Conservation (phyloP, 371 early-diverging fungal species). For the Mucor lusitanicus region DNA sequence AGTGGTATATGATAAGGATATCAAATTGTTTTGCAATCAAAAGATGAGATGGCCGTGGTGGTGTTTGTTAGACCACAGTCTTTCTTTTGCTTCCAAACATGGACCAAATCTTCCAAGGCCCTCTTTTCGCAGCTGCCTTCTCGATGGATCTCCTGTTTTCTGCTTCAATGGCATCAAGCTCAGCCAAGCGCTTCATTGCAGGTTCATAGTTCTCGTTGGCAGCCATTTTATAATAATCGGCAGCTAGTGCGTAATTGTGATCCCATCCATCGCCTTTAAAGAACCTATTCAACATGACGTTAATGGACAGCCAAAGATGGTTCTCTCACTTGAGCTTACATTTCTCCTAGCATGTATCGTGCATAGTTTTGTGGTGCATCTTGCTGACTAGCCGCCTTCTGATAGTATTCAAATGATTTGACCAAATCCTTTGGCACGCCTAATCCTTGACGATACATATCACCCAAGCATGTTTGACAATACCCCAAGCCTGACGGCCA, state of each 20-base stretch:
- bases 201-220: constrained; percentile 46
- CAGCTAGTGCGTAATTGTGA: constrained; percentile 39
- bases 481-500: constrained; percentile 55
- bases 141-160: constrained; percentile 9
- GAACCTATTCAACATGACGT: constrained; percentile 30
- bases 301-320: background rate
- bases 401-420: constrained; percentile 48
- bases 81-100: constrained; percentile 19
- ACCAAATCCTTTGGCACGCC: constrained; percentile 44
- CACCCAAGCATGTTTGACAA: constrained; percentile 50
- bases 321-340: constrained; percentile 21
- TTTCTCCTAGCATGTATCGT: constrained; percentile 51
- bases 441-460: constrained; percentile 46
- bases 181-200: constrained; percentile 25
- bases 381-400: constrained; percentile 52
- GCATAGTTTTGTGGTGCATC: constrained; percentile 54
- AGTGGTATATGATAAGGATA: too few relatives aligned
- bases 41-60: too few relatives aligned
- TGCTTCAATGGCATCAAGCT: constrained; percentile 17
- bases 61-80: constrained; percentile 13
- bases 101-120: constrained; percentile 28
- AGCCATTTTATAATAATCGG: constrained; percentile 47
- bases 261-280: constrained; percentile 47
- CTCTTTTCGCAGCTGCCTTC: constrained; percentile 15
- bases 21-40: too few relatives aligned